Evolutionary conservation across 2,329 filamentous ascomycete genomes (phyloP), one percentile per base, ranked within the genome.

Genomic region (Nannizziopsis arthrosporioides): DNA sequence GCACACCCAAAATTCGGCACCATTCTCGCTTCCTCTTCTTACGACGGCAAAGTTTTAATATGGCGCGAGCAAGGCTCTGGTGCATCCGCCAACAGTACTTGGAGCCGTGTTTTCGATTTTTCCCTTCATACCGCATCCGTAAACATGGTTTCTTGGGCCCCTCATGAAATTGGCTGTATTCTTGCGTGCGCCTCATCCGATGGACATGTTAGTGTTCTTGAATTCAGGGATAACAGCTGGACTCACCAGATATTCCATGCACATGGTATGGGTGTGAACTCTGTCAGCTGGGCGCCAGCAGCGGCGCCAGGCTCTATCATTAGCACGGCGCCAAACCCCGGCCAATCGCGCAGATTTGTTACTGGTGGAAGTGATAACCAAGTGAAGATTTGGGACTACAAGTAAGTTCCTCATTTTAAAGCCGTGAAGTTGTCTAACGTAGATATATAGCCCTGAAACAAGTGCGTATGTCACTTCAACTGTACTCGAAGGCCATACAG

Each of bases 1-100:
- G 89, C 90, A 42, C 92, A 98, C 64, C 92, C 92, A 54, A 96
- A 98, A 67, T 96, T 93, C 68, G 92, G 92, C 72, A 95, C 90
- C 66, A 95, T 98, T 63, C 82, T 98, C 52, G 92, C 92, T 48
- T 94, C 87, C 53, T 86, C 88, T 44, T 87, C 85, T 56, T 98
- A 95, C 72, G 92, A 98, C 68, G 92, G 90, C 68, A 94, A 94
- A 69, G 90, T 98, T 56, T 81, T 96, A 67, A 94, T 98, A 75
- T 98, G 90, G 88, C 87, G 89, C 66, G 92, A 98, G 70, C 83
- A 89, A 66, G 63, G 61, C 58, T 54, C 65, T 54, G 14, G 46
- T 48, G 58, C 66, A 47, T 60, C 62, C 48, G 61, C 61, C 35
- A 57, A 63, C 58, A 77, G 74, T 57, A 73, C 78, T 59, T 88